phyloP scores from a whole-genome alignment of 2,329 filamentous ascomycete species.

The Pestalotiopsis sp. region DNA sequence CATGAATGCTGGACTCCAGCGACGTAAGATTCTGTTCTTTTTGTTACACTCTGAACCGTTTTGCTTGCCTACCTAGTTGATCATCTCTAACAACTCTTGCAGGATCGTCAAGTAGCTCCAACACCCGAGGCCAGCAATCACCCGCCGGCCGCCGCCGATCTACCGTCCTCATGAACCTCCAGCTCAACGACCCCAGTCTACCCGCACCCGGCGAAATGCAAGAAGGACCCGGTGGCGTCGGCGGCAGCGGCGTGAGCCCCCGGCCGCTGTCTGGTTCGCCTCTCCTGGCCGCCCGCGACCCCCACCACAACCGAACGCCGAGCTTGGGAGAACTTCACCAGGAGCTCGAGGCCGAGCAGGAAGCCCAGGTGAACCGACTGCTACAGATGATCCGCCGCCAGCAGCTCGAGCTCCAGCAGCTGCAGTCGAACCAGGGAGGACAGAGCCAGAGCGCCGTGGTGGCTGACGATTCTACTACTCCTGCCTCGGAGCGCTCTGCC shows the following conservation, averaged over 20 bases:
- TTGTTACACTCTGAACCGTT: background rate
- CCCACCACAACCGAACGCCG: constrained; percentile 66
- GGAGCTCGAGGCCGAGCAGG: constrained; percentile 77
- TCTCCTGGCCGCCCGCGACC: constrained; percentile 45
- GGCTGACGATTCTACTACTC: constrained; percentile 52
- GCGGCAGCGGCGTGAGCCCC: constrained; percentile 30
- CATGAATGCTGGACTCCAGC: constrained; percentile 74
- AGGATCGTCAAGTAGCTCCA: constrained; percentile 57
- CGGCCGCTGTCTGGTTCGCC: constrained; percentile 51
- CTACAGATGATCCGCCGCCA: constrained; percentile 76
- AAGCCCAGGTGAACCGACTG: constrained; percentile 78
- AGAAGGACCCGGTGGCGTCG: constrained; percentile 39
- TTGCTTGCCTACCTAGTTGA: background rate
- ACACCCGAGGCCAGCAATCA: constrained; percentile 45
- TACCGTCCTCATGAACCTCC: constrained; percentile 71
- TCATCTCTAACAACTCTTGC: background rate
- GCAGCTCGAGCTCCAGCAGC: constrained; percentile 68
- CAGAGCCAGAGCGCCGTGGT: constrained; percentile 43
- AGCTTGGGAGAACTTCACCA: constrained; percentile 79
- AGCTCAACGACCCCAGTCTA: constrained; percentile 69
- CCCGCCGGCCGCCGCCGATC: constrained; percentile 64
- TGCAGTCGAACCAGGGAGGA: constrained; percentile 47
- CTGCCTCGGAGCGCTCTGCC: constrained; percentile 45
- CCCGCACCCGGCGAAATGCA: constrained; percentile 72
- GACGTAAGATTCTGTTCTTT: constrained; percentile 43